Evolutionary conservation across 2,329 filamentous ascomycete species (phyloP), one percentile per base, ranked within the genome.

Genomic region (Colletotrichum sp.): DNA sequence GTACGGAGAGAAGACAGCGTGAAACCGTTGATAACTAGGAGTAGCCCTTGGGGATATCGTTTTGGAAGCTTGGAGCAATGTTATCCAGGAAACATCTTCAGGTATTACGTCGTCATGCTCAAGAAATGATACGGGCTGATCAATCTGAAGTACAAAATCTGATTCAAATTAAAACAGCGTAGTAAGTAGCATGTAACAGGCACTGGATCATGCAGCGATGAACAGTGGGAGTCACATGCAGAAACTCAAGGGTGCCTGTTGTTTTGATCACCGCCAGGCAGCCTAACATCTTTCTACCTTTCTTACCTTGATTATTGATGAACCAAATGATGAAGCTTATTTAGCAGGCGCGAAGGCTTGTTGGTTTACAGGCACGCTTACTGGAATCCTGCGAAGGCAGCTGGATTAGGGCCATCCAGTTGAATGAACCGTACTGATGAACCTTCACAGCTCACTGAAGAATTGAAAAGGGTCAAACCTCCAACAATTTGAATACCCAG

Each of bases 401-500:
- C 18, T 44, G 18, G 9, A n/a, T 44, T 3, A 44, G 39, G 16
- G 18, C 9, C 39, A 44, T 44, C 18, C 39, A n/a, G 9, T 3
- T 44, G 39, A 1, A 12, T n/a, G 18, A 44, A 44, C 18, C 39
- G 39, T 12, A 9, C 39, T 8, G 8, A 39, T 39, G 36, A 39
- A 1, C 16, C 36, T 39, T 8, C 36, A 5, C 36, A 39, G 36
- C 36, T 1, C 39, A 44, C 18, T n/a, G 39, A 44, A 12, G 34
- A 10, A n/a, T 44, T 44, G 16, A 10, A 10, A n/a, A 44, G 39
- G 16, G 36, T 16, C 2, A 44, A 44, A 18, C 0, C 8, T 44
- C 5, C 1, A 1, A n/a, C 2, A 3, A 44, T n/a, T 44, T n/a
- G 9, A n/a, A 10, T n/a, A 10, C 1, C 1, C 2, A 48, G 39